Conservation (phyloP, 192 early-diverging fungal genomes). For the Linnemannia hyalina region DNA sequence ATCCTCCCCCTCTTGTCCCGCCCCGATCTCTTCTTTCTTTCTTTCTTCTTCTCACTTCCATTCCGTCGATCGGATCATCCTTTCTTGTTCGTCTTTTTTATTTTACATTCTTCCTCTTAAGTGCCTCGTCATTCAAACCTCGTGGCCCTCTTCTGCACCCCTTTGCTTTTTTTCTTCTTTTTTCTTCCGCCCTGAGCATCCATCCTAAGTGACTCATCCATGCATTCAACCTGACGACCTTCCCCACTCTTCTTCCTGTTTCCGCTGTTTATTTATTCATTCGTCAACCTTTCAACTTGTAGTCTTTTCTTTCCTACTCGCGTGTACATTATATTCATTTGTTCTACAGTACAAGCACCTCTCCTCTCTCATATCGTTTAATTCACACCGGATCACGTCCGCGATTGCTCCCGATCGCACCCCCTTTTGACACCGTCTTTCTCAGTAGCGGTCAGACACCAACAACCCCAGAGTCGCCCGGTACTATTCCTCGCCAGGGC, state of each 20-base stretch:
- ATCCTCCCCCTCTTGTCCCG: neutral
- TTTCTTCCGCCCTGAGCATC: conserved; percentile 1
- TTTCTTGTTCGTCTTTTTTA: conserved; percentile 1
- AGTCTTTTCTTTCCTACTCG: neutral
- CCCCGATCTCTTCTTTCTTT: neutral
- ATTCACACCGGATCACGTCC: conserved; percentile 10
- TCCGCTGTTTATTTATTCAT: conserved; percentile 1
- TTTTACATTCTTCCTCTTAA: neutral
- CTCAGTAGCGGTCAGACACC: neutral
- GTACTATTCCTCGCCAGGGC: neutral
- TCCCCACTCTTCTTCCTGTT: conserved; percentile 5
- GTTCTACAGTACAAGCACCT: neutral
- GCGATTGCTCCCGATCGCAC: neutral
- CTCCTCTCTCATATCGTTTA: neutral
- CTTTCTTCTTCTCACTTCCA: neutral
- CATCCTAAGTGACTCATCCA: neutral
- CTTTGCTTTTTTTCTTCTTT: neutral
- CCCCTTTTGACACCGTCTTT: neutral
- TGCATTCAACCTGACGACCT: neutral
- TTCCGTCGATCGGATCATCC: conserved; percentile 3
- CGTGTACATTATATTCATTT: neutral
- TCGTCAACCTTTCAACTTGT: neutral
- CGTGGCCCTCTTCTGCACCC: neutral
- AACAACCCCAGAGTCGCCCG: neutral
- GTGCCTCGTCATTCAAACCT: neutral